Conservation (phyloP, 305 asterid species). For the Nicotiana rustica region DNA sequence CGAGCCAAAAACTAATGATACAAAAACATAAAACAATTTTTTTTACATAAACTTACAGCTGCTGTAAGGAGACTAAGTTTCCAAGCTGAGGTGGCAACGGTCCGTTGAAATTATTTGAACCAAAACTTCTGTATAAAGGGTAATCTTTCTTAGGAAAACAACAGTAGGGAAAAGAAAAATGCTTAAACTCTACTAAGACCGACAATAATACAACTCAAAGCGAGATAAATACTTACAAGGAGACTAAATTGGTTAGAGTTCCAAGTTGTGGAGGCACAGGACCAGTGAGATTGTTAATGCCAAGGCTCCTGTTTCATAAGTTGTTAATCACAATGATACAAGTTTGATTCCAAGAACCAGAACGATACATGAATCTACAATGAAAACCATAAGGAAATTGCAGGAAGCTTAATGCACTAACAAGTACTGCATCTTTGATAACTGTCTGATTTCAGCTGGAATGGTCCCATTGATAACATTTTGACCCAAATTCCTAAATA, state of each 20-base stretch:
- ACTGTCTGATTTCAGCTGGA: conserved; percentile 62
- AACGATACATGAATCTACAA: neutral
- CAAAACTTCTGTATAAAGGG: conserved; percentile 50
- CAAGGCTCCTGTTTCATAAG: conserved; percentile 50
- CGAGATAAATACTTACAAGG: conserved; percentile 51
- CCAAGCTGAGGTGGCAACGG: conserved; percentile 57
- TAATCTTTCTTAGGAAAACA: neutral
- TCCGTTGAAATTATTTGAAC: conserved; percentile 68
- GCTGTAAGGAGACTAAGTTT: conserved; percentile 55
- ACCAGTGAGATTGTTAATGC: conserved; percentile 67
- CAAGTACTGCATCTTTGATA: conserved; percentile 70
- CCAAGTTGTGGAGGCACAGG: conserved; percentile 58
- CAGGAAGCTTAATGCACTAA: conserved; percentile 42
- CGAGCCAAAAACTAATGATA: neutral
- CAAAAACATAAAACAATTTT: neutral
- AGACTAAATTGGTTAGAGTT: conserved; percentile 53
- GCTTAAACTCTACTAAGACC: neutral
- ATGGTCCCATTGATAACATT: conserved; percentile 67
- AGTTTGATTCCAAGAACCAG: conserved; percentile 1
- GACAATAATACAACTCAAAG: neutral
- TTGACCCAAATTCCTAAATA: conserved; percentile 67
- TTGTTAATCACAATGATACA: neutral
- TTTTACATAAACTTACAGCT: conserved; percentile 49
- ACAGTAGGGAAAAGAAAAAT: neutral
- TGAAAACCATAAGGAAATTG: neutral